A percentile compares a stretch with the other conserved stretches of the same genome.
These are phyloP conservation scores for Cyclospora cayetanensis DNA, from an alignment of 169 alveolate genomes.

Conservation along the genomic window DNA sequence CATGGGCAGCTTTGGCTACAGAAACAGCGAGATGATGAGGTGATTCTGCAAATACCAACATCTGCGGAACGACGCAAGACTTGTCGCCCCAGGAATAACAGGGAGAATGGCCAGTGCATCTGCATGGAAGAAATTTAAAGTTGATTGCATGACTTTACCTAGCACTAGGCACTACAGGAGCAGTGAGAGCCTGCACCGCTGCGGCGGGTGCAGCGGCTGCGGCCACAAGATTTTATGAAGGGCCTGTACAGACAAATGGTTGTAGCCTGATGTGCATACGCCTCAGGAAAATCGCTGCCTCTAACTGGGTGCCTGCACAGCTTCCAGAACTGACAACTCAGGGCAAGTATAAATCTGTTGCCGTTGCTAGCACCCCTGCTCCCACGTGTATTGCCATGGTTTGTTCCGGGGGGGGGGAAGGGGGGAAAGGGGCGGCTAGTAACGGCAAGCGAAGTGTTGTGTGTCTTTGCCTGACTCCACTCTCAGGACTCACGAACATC, in stretches of 20 bases:
- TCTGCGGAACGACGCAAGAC: neutral
- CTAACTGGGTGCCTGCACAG: conserved; percentile 13
- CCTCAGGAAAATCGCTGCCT: neutral
- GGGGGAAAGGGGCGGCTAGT: neutral
- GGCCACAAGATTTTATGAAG: no score
- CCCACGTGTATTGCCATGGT: no score
- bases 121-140: neutral
- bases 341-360: neutral
- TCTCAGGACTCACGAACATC: neutral
- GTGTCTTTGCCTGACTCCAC: neutral
- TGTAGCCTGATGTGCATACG: no score
- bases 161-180: no score
- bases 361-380: neutral
- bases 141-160: no score
- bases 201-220: no score
- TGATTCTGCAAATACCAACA: neutral
- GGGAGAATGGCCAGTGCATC: neutral
- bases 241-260: neutral
- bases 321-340: conserved; percentile 9
- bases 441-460: neutral
- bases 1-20: conserved; percentile 14
- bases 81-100: neutral
- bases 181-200: no score
- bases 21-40: neutral
- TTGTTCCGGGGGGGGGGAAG: no score